Evolutionary conservation across 2,329 filamentous ascomycete genomes (phyloP).

Genomic region (Zelopaecilomyces penicillatus): DNA sequence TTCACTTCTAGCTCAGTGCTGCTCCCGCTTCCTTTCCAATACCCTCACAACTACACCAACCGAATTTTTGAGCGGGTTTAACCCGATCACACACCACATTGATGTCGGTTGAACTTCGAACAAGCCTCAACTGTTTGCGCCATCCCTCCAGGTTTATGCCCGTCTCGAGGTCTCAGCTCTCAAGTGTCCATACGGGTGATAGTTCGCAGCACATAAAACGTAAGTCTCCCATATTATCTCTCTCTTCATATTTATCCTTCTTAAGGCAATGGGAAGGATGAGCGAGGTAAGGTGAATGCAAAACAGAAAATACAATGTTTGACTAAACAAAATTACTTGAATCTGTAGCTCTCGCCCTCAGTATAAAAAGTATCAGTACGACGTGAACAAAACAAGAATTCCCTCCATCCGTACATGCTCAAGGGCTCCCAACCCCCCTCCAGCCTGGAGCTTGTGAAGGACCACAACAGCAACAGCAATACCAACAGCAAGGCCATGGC

Average conservation of each 20-base stretch:
- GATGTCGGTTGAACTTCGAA: slow-evolving; percentile 52
- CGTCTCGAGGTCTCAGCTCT: slow-evolving; percentile 47
- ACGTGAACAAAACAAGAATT: too few species aligned
- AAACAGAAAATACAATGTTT: not conserved
- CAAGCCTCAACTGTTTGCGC: slow-evolving; percentile 47
- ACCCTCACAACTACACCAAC: not conserved
- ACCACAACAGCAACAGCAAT: not conserved
- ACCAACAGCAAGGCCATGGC: slow-evolving; percentile 1
- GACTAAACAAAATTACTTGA: too few species aligned
- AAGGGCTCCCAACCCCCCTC: not conserved
- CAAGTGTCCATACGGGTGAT: slow-evolving; percentile 47
- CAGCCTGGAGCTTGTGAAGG: slow-evolving; percentile 7
- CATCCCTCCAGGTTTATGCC: slow-evolving; percentile 50
- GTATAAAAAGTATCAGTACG: too few species aligned
- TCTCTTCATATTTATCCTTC: not conserved
- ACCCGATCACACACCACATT: slow-evolving; percentile 33
- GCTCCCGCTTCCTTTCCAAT: not conserved
- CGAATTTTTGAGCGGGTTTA: not conserved
- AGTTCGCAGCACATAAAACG: slow-evolving; percentile 47
- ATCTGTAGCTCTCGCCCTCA: too few species aligned
- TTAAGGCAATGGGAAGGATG: slow-evolving; percentile 5
- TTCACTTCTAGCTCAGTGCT: not conserved
- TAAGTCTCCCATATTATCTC: slow-evolving; percentile 16
- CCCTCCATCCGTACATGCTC: too few species aligned
- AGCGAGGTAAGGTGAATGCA: slow-evolving; percentile 4